A percentile compares a stretch with the other conserved stretches of the same genome.
Evolutionary conservation across 495 filamentous ascomycete genomes (phyloP).

Genomic region (Trypethelium eluteriae): DNA sequence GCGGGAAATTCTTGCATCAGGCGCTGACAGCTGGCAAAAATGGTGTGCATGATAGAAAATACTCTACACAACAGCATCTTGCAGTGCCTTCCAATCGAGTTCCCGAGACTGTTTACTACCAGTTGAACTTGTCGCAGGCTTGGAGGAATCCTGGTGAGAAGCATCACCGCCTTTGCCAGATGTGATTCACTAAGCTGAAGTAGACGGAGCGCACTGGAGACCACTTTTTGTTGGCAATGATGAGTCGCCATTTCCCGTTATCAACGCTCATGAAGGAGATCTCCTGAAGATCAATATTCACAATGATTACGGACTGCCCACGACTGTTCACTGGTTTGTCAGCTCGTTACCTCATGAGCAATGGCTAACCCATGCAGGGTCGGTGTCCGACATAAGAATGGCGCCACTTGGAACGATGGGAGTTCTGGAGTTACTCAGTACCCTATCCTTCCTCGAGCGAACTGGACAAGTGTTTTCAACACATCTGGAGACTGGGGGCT

Average conservation of each 20-base stretch:
- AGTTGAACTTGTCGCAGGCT: neutral
- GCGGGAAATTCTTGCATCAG: conserved; percentile 1
- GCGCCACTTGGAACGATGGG: conserved; percentile 7
- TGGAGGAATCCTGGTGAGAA: conserved; percentile 4
- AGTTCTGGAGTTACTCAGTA: neutral
- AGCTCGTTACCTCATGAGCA: neutral
- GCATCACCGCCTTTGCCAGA: neutral
- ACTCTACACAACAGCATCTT: neutral
- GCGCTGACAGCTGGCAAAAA: neutral
- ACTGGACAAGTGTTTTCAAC: conserved; percentile 9
- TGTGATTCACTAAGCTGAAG: neutral
- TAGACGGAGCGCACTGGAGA: conserved; percentile 1
- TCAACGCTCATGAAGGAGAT: conserved; percentile 7
- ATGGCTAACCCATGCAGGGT: neutral
- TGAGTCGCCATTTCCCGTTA: conserved; percentile 1
- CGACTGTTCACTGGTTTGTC: neutral
- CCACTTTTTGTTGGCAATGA: conserved; percentile 3
- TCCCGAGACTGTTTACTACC: conserved; percentile 3
- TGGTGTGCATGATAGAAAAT: neutral
- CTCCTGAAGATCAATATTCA: neutral
- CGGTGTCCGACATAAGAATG: conserved; percentile 2
- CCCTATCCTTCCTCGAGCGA: neutral
- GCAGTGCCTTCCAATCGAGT: neutral
- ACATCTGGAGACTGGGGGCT: neutral
- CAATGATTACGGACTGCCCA: conserved; percentile 7